Conservation (phyloP, 192 early-diverging fungal species). For the Thoreauomyces humboldtii region DNA sequence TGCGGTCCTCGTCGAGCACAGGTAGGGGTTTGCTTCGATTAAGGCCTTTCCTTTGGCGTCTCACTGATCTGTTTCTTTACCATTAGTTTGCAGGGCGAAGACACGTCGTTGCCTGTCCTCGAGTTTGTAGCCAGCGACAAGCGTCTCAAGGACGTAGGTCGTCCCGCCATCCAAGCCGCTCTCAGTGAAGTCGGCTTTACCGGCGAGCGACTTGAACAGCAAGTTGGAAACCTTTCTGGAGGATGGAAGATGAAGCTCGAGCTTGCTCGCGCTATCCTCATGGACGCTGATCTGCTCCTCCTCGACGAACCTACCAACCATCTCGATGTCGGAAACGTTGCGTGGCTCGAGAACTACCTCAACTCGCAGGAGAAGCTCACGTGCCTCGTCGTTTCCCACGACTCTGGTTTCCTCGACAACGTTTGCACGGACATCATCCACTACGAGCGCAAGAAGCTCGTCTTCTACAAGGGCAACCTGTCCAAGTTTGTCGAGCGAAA, state of each 20-base stretch:
- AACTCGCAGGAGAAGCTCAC: constrained; percentile 64
- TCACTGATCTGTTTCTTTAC: too few relatives aligned
- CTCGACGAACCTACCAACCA: constrained; percentile 94
- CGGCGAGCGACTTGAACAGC: constrained; percentile 36
- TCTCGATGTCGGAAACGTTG: constrained; percentile 73
- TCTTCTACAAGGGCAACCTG: constrained; percentile 77
- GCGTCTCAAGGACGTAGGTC: constrained; percentile 28
- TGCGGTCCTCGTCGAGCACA: constrained; percentile 54
- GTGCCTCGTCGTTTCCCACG: constrained; percentile 76
- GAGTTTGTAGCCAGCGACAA: constrained; percentile 50
- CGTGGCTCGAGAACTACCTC: constrained; percentile 77
- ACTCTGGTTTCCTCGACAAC: constrained; percentile 76
- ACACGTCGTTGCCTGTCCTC: constrained; percentile 40
- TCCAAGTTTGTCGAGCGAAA: constrained; percentile 70
- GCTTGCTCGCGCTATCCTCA: constrained; percentile 56
- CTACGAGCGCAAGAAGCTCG: constrained; percentile 73
- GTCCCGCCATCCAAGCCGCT: constrained; percentile 29
- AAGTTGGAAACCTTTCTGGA: constrained; percentile 51
- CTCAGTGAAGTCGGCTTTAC: constrained; percentile 50
- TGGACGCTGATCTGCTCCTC: constrained; percentile 82
- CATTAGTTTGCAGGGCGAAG: constrained; percentile 49
- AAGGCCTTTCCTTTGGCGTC: too few relatives aligned
- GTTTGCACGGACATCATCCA: constrained; percentile 80
- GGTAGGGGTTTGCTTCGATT: too few relatives aligned
- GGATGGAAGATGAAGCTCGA: constrained; percentile 67